Evolutionary conservation across 2,329 filamentous ascomycete genomes (phyloP), one percentile per base, ranked within the genome.

Genomic region (Biscogniauxia marginata): DNA sequence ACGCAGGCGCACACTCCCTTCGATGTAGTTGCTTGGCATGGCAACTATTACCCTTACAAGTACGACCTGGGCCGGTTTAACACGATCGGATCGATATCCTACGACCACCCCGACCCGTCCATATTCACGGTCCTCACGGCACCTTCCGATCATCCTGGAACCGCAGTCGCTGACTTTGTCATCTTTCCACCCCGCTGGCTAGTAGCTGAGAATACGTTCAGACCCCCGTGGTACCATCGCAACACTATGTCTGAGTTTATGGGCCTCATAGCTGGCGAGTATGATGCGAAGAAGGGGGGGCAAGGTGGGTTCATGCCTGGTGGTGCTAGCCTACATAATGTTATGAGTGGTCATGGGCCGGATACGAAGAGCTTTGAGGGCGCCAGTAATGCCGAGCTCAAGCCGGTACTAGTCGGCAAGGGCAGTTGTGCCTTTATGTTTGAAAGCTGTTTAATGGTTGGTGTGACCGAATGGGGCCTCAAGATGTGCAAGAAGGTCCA

Each of bases 11-110:
- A 89, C 67, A 85, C 82, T 0, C 86, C 86, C 0, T 89, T 88
- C 65, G 85, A 89, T 62, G 79, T 89, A 3, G 86, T 89, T 11
- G 85, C 84, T n/a, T 89, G 86, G 85, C 86, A 89, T 64, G 86
- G 86, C 18, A 85, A 82, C 57, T 89, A 88, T 70, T 85, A 85
- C 59, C 86, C 86, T 0, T 89, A 85, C 75, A 89, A 89, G 70
- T 89, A 89, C 69, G 86, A 88, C 62, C 76, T 89, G 0, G 85
- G 84, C 44, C 82, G 85, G 22, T 89, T 88, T 73, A 86, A 84
- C 67, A 83, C 82, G 45, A 84, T 89, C 44, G 86, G 86, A 3
- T 83, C 79, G 18, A 84, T 87, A 58, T 87, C 84, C 7, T 87
- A 81, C 63, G 86, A 89, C 63, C 86, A 89, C 63, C 85, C 85